Conservation (phyloP, 768 basidiomycete genomes). For the Lyophyllum atratum region DNA sequence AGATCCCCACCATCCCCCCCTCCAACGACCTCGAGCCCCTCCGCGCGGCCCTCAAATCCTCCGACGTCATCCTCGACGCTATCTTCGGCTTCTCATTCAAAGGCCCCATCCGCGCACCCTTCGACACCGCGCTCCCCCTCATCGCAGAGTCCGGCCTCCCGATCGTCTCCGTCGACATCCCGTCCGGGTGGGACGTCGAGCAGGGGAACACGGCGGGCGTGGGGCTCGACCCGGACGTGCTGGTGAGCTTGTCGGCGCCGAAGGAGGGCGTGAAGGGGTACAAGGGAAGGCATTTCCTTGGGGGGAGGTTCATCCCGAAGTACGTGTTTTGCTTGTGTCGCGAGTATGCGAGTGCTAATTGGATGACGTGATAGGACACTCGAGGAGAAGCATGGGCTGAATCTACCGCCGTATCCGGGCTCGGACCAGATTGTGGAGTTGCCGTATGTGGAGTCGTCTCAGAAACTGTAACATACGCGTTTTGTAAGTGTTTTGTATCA, state of each 20-base stretch:
- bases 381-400: slow-evolving; percentile 73
- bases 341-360: slow-evolving; percentile 1
- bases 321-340: slow-evolving; percentile 36
- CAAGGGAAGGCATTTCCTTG: slow-evolving; percentile 86
- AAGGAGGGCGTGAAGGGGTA: slow-evolving; percentile 84
- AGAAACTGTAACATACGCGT: slow-evolving; percentile 15
- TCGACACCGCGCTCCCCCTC: slow-evolving; percentile 72
- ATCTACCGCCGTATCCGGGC: slow-evolving; percentile 82
- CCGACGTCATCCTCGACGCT: slow-evolving; percentile 90
- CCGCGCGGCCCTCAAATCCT: slow-evolving; percentile 48
- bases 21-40: slow-evolving; percentile 49
- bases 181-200: slow-evolving; percentile 96
- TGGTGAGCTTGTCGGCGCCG: slow-evolving; percentile 92
- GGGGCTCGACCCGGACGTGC: slow-evolving; percentile 72
- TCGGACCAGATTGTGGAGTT: slow-evolving; percentile 81
- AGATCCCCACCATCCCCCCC: slow-evolving; percentile 69
- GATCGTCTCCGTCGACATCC: slow-evolving; percentile 94
- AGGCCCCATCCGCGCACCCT: slow-evolving; percentile 87
- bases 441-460: slow-evolving; percentile 6
- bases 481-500: neutral
- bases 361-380: slow-evolving; percentile 48
- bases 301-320: slow-evolving; percentile 92
- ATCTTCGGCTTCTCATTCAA: slow-evolving; percentile 99
- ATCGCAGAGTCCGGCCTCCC: slow-evolving; percentile 68
- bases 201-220: slow-evolving; percentile 58